Conservation (phyloP, 306 rosid species). For the Vigna hirtella region DNA sequence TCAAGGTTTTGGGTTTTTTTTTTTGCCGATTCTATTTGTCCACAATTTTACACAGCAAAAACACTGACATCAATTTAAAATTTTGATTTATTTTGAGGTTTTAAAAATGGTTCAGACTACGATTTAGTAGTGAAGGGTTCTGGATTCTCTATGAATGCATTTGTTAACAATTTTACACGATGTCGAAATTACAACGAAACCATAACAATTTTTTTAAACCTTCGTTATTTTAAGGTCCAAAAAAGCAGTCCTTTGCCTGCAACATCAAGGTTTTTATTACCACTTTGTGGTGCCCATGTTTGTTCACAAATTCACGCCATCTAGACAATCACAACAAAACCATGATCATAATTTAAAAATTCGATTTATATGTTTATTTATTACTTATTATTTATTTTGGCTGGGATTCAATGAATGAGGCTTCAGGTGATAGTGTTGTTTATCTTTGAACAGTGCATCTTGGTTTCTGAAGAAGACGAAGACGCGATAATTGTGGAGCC, state of each 20-base stretch:
- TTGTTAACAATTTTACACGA: neutral
- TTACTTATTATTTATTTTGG: neutral
- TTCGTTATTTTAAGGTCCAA: neutral
- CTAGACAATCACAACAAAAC: neutral
- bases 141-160: too few relatives aligned
- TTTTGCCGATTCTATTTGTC: neutral
- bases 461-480: constrained; percentile 98
- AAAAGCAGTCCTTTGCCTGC: neutral
- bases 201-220: neutral
- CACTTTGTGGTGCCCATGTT: neutral
- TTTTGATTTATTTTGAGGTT: neutral
- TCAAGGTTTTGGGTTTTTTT: too few relatives aligned
- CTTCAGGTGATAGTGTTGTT: constrained; percentile 40
- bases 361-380: neutral
- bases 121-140: neutral
- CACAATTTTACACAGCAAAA: too few relatives aligned
- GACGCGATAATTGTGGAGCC: constrained; percentile 84
- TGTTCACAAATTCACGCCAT: neutral
- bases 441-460: constrained; percentile 66
- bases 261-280: neutral
- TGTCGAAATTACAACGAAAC: too few relatives aligned
- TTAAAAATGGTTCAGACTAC: neutral
- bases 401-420: constrained; percentile 9
- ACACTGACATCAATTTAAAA: too few relatives aligned
- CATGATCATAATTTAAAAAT: neutral